Percentiles rank a stretch among this genome's conserved stretches.
phyloP scores from a whole-genome alignment of 2,329 filamentous ascomycete genomes.

The Xylaria sp. region DNA sequence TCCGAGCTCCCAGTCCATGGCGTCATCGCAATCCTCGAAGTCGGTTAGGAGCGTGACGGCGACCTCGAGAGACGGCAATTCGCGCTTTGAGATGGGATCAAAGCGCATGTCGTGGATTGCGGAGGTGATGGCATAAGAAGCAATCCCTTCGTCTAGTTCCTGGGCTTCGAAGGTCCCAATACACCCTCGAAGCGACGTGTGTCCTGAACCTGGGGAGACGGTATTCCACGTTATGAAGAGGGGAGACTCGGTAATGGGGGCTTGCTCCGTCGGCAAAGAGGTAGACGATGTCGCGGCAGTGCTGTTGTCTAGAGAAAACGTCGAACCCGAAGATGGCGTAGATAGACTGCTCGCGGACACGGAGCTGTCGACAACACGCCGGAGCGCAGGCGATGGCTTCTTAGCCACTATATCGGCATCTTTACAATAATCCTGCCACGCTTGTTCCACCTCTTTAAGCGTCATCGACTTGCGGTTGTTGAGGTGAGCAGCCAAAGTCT shows the following conservation, averaged over 20 bases:
- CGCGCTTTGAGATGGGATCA: slow-evolving; percentile 62
- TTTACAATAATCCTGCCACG: slow-evolving; percentile 62
- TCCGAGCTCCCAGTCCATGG: slow-evolving; percentile 88
- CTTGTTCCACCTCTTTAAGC: slow-evolving; percentile 75
- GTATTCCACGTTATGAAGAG: slow-evolving; percentile 97
- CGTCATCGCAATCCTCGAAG: slow-evolving; percentile 79
- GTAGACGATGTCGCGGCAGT: slow-evolving; percentile 59
- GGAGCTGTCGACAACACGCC: slow-evolving; percentile 42
- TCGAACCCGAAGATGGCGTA: slow-evolving; percentile 48
- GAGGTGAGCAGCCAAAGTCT: slow-evolving; percentile 81
- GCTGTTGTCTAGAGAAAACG: slow-evolving; percentile 53
- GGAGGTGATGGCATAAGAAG: slow-evolving; percentile 85
- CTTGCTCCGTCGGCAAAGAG: slow-evolving; percentile 51
- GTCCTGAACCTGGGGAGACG: slow-evolving; percentile 63
- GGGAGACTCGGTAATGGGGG: slow-evolving; percentile 66
- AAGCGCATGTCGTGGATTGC: slow-evolving; percentile 73
- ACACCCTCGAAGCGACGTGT: slow-evolving; percentile 84
- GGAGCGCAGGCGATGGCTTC: slow-evolving; percentile 48
- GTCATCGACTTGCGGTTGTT: slow-evolving; percentile 73
- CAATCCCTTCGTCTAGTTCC: slow-evolving; percentile 77
- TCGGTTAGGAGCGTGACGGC: slow-evolving; percentile 85
- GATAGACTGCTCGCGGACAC: slow-evolving; percentile 46
- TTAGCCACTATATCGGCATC: slow-evolving; percentile 40
- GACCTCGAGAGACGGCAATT: slow-evolving; percentile 69
- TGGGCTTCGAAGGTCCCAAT: slow-evolving; percentile 93